Evolutionary conservation across 768 basidiomycete species (phyloP), one percentile per base, ranked within the genome.

Genomic region (Russula compacta): DNA sequence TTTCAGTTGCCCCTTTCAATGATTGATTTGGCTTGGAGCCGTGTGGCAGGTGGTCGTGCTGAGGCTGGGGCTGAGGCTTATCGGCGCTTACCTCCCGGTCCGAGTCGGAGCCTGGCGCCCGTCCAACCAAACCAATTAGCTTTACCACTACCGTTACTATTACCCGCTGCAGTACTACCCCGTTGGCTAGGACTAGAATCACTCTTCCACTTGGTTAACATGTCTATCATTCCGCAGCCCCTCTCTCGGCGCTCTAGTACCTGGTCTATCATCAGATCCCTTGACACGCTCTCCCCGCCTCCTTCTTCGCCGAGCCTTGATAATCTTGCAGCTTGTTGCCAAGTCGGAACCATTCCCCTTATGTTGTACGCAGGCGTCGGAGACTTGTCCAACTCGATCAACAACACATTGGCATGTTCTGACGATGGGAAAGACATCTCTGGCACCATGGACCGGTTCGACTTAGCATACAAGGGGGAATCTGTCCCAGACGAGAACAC

Each of bases 321-420:
- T 50, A 38, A 55, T 17, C 46, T 59, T 32, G n/a, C 60, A 36
- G 39, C 56, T 46, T 29, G 54, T 7, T 40, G 51, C 47, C 58
- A 61, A 48, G 42, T 58, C 14, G 66, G 66, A 38, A 65, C 55
- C n/a, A 61, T 66, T 36, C 66, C 66, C n/a, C 3, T 66, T 35
- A 52, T 62, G 15, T 52, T 66, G 21, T 57, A 61, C 38, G n/a
- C 24, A n/a, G 64, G 57, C 12, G 33, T 55, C 5, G 44, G n/a
- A 42, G 49, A 51, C 42, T 6, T 53, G 8, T 48, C 47, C n/a
- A 24, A 58, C 32, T 58, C 32, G 44, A 38, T 49, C 33, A 48
- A 39, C 10, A 15, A 10, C 36, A 19, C 32, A 29, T 3, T 29
- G 24, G 24, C 24, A n/a, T 42, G 24, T 19, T 42, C 52, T 49